Evolutionary conservation across 768 basidiomycete species (phyloP), one percentile per base, ranked within the genome.

Genomic region (Termitomyces sp.): DNA sequence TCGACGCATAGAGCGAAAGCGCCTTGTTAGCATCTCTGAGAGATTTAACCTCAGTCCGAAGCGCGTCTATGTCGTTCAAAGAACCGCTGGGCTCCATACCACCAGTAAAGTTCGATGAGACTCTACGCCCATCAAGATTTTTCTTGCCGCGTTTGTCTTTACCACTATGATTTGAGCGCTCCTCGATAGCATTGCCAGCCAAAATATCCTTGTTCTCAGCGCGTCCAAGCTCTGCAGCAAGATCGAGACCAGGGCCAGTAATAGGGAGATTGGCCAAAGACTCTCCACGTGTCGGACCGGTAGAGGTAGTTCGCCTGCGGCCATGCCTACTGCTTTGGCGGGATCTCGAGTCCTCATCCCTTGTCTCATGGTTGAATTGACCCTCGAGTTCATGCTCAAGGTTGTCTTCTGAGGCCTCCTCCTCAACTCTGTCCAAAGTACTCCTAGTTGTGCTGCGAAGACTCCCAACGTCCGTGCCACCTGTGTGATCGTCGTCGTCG

Each of bases 1-100:
- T 98, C 43, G 92, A 94, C 4, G 95, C 94, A 65, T 98, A 98
- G 38, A 98, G 73, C 16, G 93, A 93, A 12, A 98, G 76, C 1
- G 95, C 95, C 69, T 96, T 96, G 76, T 97, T 98, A 41, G 93
- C 93, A 67, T 97, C 95, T 68, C 89, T 91, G 70, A 98, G 82
- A 29, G 85, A 86, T 70, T 96, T 96, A 67, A 97, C 87, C 70
- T 98, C 96, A 11, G 74, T 81, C 33, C 88, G 80, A 50, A 98
- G 71, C n/a, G 85, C 80, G 40, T 90, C 86, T 59, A 91, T 69
- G 61, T 92, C 89, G 51, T 74, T 84, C 45, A 72, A 57, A 42
- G 80, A 71, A 31, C 66, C 64, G 51, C 69, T 73, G 5, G 71
- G 66, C 49, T 83, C 82, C 46, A 79, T 63, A 22, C 74, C 77